phyloP scores from a whole-genome alignment of 768 basidiomycete genomes.

The Leccinellum albellum region DNA sequence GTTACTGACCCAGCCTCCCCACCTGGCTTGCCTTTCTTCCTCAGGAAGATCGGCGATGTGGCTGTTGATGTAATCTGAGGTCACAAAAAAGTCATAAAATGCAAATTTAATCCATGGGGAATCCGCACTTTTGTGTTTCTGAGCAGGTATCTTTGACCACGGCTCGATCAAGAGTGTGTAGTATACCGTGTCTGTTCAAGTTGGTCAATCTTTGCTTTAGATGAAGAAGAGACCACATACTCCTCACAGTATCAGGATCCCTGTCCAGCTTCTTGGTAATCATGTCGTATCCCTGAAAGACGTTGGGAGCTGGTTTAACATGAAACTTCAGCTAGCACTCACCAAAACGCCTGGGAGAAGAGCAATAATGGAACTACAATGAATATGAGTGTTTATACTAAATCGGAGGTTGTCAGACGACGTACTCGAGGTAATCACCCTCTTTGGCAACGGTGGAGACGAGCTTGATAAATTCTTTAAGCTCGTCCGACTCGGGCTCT shows the following conservation, averaged over 20 bases:
- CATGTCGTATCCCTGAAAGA: neutral
- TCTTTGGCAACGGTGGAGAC: neutral
- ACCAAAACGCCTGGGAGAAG: conserved; percentile 7
- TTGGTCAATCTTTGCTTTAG: neutral
- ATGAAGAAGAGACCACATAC: neutral
- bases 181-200: neutral
- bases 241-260: conserved; percentile 1
- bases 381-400: neutral
- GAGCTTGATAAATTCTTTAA: neutral
- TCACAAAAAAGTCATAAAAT: neutral
- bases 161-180: neutral
- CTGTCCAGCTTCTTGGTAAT: neutral
- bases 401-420: neutral
- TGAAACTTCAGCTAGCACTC: neutral
- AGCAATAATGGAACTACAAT: neutral
- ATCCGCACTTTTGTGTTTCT: neutral
- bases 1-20: neutral
- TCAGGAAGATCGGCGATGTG: neutral
- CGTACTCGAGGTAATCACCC: conserved; percentile 7
- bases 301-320: neutral
- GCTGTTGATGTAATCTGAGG: neutral
- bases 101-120: neutral
- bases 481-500: neutral
- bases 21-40: neutral
- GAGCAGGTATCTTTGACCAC: neutral